Percentiles rank a stretch among this genome's conserved stretches.
Evolutionary conservation across 495 filamentous ascomycete species (phyloP).

Genomic region (Penicillium paradoxum): DNA sequence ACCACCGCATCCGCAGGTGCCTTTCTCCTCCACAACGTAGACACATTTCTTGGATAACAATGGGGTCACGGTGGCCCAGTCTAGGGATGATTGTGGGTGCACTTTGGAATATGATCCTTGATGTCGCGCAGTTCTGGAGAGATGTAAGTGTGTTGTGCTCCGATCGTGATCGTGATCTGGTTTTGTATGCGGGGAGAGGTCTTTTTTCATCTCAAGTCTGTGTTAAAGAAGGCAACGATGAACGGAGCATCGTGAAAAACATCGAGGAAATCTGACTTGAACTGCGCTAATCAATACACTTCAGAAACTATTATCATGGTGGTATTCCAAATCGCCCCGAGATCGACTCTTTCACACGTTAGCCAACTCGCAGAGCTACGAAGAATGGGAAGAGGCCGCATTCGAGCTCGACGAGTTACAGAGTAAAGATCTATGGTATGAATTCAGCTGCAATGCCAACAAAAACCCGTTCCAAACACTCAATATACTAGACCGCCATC

Average conservation of each 20-base stretch:
- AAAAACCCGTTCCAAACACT: background rate
- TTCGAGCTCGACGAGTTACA: slow-evolving; percentile 72
- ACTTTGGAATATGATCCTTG: slow-evolving; percentile 51
- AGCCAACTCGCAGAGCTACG: slow-evolving; percentile 60
- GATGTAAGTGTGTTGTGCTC: slow-evolving; percentile 38
- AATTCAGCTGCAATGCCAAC: no score
- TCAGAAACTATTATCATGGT: slow-evolving; percentile 38
- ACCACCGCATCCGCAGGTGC: slow-evolving; percentile 8
- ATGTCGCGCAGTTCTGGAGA: slow-evolving; percentile 62
- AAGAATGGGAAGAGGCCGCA: slow-evolving; percentile 80
- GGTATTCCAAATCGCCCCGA: slow-evolving; percentile 35
- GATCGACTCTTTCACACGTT: slow-evolving; percentile 39
- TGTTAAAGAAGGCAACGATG: background rate
- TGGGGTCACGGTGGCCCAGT: slow-evolving; percentile 22
- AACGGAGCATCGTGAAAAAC: no score
- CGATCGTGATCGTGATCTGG: background rate
- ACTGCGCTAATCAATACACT: background rate
- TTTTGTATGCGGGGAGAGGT: background rate
- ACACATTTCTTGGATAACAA: slow-evolving; percentile 11
- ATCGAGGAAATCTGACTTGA: background rate
- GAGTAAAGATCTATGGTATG: slow-evolving; percentile 75
- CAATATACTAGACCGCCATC: background rate
- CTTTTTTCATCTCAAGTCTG: background rate
- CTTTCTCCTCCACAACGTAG: background rate
- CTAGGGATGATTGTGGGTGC: slow-evolving; percentile 37